Percentiles rank a stretch among this genome's conserved stretches.
Evolutionary conservation across 345 rosid species (phyloP).

Genomic region (Trapa bicornis): DNA sequence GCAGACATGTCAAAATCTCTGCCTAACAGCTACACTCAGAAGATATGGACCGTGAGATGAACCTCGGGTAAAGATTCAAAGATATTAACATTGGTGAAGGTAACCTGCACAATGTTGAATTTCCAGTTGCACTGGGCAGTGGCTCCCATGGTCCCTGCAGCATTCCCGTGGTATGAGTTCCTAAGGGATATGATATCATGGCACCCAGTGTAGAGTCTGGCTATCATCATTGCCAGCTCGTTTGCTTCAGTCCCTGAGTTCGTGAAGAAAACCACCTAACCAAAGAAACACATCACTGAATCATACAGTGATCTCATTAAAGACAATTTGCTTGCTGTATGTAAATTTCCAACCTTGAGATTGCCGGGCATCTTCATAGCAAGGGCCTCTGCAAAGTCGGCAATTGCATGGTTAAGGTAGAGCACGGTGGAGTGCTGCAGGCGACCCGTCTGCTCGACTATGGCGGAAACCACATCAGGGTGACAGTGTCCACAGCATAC

Average conservation of each 20-base stretch:
- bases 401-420: constrained; percentile 65
- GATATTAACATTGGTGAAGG: no score
- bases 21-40: no score
- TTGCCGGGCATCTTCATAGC: constrained; percentile 83
- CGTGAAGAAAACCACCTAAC: constrained; percentile 86
- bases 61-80: no score
- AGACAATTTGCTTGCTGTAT: no score
- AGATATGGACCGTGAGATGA: no score
- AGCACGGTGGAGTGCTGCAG: constrained; percentile 85
- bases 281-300: not conserved
- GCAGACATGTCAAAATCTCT: no score
- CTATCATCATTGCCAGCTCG: constrained; percentile 90
- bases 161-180: constrained; percentile 91
- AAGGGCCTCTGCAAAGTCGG: constrained; percentile 81
- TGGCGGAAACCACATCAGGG: constrained; percentile 70
- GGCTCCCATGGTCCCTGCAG: constrained; percentile 89
- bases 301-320: no score
- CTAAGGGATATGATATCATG: constrained; percentile 80
- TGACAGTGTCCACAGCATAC: constrained; percentile 96
- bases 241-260: constrained; percentile 98
- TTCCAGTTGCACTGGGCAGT: constrained; percentile 79
- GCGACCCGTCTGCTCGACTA: constrained; percentile 54
- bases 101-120: constrained; percentile 77
- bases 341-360: constrained; percentile 43
- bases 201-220: constrained; percentile 72